Conservation (phyloP, 441 rosid species). For the Raphanus hybrid region DNA sequence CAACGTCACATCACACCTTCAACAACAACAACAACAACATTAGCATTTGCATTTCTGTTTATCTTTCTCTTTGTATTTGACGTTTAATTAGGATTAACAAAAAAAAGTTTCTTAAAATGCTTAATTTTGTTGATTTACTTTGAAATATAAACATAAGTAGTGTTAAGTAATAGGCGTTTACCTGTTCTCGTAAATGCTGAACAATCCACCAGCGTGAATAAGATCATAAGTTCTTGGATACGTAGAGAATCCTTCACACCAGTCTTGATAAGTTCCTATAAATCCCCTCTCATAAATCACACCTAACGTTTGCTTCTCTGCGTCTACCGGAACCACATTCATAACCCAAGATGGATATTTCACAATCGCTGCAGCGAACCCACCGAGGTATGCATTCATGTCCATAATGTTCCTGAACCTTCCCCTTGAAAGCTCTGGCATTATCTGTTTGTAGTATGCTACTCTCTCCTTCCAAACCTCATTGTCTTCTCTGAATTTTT, state of each 20-base stretch:
- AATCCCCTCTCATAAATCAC: conserved; percentile 66
- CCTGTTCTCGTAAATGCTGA: conserved; percentile 86
- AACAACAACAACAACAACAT: conserved; percentile 27
- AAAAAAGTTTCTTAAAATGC: neutral
- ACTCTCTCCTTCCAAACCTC: conserved; percentile 77
- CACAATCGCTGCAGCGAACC: conserved; percentile 58
- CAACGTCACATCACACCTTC: conserved; percentile 79
- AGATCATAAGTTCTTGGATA: conserved; percentile 81
- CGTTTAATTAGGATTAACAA: neutral
- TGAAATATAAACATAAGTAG: neutral
- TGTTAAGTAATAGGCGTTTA: conserved; percentile 22
- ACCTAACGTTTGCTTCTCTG: conserved; percentile 64
- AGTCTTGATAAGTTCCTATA: conserved; percentile 70
- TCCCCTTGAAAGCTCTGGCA: conserved; percentile 58
- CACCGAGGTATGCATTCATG: conserved; percentile 73
- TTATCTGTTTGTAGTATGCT: conserved; percentile 59
- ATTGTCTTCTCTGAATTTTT: conserved; percentile 66
- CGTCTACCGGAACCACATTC: conserved; percentile 65
- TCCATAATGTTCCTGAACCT: conserved; percentile 75
- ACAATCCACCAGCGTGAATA: conserved; percentile 69
- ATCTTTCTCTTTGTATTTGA: neutral
- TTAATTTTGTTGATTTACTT: neutral
- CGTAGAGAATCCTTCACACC: conserved; percentile 82
- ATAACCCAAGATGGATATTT: conserved; percentile 72
- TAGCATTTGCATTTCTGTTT: neutral